Evolutionary conservation across 1,284 basidiomycete genomes (phyloP), one percentile per base, ranked within the genome.

Genomic region (Veloporphyrellus conicus): DNA sequence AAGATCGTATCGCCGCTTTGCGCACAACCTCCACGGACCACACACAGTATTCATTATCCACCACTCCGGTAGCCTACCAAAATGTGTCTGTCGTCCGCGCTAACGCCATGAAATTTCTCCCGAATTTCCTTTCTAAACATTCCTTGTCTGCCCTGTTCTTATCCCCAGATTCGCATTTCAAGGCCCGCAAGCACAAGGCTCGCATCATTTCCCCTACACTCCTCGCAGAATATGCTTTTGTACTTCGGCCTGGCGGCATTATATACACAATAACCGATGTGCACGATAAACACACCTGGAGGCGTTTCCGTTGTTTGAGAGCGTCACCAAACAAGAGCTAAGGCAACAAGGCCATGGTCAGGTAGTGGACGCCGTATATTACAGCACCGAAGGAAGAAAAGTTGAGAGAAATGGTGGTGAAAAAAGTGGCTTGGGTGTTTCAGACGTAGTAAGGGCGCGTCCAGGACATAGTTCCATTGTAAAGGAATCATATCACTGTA

Each of bases 81-180:
- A 99, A 99, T 67, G 82, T 98, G 46, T 93, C 92, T 41, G 85
- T 98, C 54, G 87, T 97, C 53, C 87, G 95, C 43, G 93, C 91
- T 10, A 99, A 99, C 68, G 87, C 91, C 38, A 98, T 98, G 95
- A 99, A 99, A 72, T 98, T 98, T 69, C 79, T 98, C 54, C 91
- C 94, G 12, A 99, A 99, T 72, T 98, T 94, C 70, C 97, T 99
- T 69, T 67, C 78, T 11, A 93, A 94, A 64, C 85, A 85, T 52
- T 95, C 96, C 57, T 75, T 97, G 41, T 84, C 86, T 28, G 89
- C 96, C 53, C 78, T 99, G 53, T 99, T 99, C 75, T 81, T 99
- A 52, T 99, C 98, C 69, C 96, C 96, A 28, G 96, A 99, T 69
- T 96, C 96, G 0, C 96, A 99, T 70, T 99, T 99, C 79, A 99